A percentile compares a stretch with the other conserved stretches of the same genome.
These are phyloP conservation scores for Penicillium cinerascens DNA, from an alignment of 495 filamentous ascomycete species.

Conservation along the genomic window DNA sequence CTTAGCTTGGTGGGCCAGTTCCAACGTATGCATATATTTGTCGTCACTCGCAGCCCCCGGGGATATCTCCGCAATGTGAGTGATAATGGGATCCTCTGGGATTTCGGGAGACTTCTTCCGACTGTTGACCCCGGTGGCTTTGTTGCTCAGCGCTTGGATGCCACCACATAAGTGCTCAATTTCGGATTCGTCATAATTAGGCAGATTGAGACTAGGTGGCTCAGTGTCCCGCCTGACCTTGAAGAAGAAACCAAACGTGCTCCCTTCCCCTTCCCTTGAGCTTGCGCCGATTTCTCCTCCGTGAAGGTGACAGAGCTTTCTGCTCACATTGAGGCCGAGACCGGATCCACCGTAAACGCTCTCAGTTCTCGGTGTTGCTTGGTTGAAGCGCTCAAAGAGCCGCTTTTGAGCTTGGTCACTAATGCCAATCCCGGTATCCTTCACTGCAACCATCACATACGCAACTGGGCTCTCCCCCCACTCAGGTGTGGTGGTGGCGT, in stretches of 20 bases:
- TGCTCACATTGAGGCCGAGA: slow-evolving; percentile 77
- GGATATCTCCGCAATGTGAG: background rate
- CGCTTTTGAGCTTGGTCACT: slow-evolving; percentile 68
- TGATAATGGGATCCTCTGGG: background rate
- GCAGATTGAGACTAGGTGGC: slow-evolving; percentile 14
- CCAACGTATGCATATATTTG: background rate
- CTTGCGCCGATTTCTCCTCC: slow-evolving; percentile 81
- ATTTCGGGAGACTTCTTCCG: background rate
- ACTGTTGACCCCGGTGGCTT: no score
- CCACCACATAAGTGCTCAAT: no score
- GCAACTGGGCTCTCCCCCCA: slow-evolving; percentile 68
- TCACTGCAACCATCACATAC: slow-evolving; percentile 70
- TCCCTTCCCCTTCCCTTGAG: slow-evolving; percentile 66
- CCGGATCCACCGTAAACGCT: slow-evolving; percentile 81
- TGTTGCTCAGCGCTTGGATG: no score
- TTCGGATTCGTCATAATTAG: no score
- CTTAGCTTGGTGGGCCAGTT: no score
- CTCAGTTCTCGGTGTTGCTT: slow-evolving; percentile 74
- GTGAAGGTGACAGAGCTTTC: slow-evolving; percentile 73
- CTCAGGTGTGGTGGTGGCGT: slow-evolving; percentile 51
- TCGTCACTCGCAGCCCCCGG: background rate
- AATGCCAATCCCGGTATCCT: slow-evolving; percentile 76
- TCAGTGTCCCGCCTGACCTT: slow-evolving; percentile 45
- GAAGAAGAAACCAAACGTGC: slow-evolving; percentile 84
- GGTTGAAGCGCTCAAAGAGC: slow-evolving; percentile 78